A percentile compares a stretch with the other conserved stretches of the same genome.
These are phyloP conservation scores for Phycomyces blakesleeanus DNA, from an alignment of 192 early-diverging fungal genomes.

Conservation along the genomic window DNA sequence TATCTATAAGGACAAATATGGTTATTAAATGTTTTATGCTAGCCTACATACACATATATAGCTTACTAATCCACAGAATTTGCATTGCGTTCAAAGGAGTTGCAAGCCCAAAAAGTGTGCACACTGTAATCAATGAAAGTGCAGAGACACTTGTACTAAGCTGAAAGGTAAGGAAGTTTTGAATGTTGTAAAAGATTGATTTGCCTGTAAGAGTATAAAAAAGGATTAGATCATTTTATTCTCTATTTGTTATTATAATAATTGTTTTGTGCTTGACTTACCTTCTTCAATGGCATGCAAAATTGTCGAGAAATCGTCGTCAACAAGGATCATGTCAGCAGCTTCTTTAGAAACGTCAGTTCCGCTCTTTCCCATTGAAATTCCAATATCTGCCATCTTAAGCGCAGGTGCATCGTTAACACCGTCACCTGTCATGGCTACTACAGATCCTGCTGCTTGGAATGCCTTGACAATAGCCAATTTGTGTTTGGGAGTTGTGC, in stretches of 20 bases:
- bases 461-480: constrained; percentile 86
- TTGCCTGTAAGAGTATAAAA: constrained; percentile 64
- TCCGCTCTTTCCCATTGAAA: constrained; percentile 93
- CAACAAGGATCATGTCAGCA: constrained; percentile 93
- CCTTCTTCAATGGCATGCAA: constrained; percentile 94
- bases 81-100: constrained; percentile 99
- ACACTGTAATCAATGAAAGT: constrained; percentile 79
- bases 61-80: constrained; percentile 96
- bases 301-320: constrained; percentile 94
- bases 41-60: background rate
- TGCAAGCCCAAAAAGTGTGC: constrained; percentile 79
- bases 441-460: constrained; percentile 80
- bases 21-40: background rate
- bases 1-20: constrained; percentile 53
- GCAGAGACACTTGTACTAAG: constrained; percentile 92
- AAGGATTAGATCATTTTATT: background rate
- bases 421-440: constrained; percentile 97
- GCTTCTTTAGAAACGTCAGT: constrained; percentile 97
- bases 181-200: constrained; percentile 96
- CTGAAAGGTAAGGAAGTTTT: constrained; percentile 96
- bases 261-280: no score
- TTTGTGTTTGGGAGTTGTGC: constrained; percentile 85
- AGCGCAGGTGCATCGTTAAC: constrained; percentile 96
- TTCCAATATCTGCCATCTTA: constrained; percentile 90
- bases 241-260: background rate